Evolutionary conservation across 352 stramenopile genomes (phyloP), one percentile per base, ranked within the genome.

Genomic region (Pythium aristosporum): DNA sequence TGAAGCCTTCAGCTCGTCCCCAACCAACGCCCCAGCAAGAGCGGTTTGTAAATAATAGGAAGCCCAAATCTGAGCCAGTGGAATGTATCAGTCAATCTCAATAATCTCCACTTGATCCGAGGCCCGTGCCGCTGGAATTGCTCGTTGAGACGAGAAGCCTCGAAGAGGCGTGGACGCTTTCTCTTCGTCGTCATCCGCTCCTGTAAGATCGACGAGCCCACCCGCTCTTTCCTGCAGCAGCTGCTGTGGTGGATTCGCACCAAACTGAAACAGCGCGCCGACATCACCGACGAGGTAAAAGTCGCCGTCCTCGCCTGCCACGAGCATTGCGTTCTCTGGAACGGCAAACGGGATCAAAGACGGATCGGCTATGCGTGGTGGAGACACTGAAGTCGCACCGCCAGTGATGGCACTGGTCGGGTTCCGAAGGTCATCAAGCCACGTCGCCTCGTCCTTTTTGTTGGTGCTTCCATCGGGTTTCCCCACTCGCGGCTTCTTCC

Each of bases 201-300:
- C 76, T n/a, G 41, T 85, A 37, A 66, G 52, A 30, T 53, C 72
- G 15, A 75, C 61, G 5, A 74, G 7, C 0, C 52, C 57, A 12
- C 36, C 13, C 23, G 8, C 34, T 10, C 16, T 50, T 61, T 21
- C 60, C 47, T 42, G n/a, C 6, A 25, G 30, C 28, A 54, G 23
- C 21, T 2, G 44, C 34, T 28, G n/a, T 23, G 11, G n/a, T 10
- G 15, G 53, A 18, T 34, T 36, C 16, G 39, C 20, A 8, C 39
- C 48, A 18, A 58, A 47, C n/a, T 68, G 68, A 47, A 85, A 68
- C 11, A 88, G 63, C 5, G 73, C 81, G 60, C 74, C 63, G 13
- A 87, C 61, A 36, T 86, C 79, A 10, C 77, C 74, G 13, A 80
- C 77, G 13, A 90, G 54, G 20, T 72, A 82, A 39, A 78, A 79